phyloP scores from a whole-genome alignment of 371 early-diverging fungal genomes.

The Batkoa obscura region DNA sequence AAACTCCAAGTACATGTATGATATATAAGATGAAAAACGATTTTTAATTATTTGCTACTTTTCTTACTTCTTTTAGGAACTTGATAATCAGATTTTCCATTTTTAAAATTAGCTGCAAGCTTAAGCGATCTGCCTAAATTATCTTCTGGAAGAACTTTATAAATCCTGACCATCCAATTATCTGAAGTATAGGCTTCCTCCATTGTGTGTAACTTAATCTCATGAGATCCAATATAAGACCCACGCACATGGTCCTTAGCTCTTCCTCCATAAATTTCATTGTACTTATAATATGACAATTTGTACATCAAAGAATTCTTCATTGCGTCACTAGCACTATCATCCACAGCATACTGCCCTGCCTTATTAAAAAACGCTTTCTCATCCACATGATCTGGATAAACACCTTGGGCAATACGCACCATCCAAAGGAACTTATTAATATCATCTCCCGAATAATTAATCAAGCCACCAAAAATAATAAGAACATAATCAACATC shows the following conservation, averaged over 20 bases:
- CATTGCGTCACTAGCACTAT: conserved; percentile 77
- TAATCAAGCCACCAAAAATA: conserved; percentile 87
- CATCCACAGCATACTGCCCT: conserved; percentile 90
- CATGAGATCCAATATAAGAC: conserved; percentile 46
- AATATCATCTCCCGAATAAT: conserved; percentile 97
- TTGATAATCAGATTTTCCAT: conserved; percentile 17
- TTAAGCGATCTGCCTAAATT: conserved; percentile 63
- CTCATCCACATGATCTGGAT: conserved; percentile 83
- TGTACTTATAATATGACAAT: conserved; percentile 86
- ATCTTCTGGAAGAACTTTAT: conserved; percentile 85
- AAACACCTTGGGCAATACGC: conserved; percentile 93
- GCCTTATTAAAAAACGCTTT: conserved; percentile 60
- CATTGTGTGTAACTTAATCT: conserved; percentile 60
- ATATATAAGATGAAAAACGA: too few species aligned
- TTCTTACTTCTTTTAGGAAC: neutral
- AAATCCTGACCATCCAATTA: conserved; percentile 93
- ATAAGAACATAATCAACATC: conserved; percentile 95
- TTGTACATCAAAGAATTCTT: conserved; percentile 87
- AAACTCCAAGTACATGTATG: too few species aligned
- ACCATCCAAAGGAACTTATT: conserved; percentile 99
- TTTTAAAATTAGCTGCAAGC: conserved; percentile 40
- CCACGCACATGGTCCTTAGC: conserved; percentile 77
- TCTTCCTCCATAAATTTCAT: conserved; percentile 62
- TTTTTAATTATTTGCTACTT: neutral
- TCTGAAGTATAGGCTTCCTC: conserved; percentile 85